phyloP scores from a whole-genome alignment of 148 eudicot genomes.

The Camellia sinensis region DNA sequence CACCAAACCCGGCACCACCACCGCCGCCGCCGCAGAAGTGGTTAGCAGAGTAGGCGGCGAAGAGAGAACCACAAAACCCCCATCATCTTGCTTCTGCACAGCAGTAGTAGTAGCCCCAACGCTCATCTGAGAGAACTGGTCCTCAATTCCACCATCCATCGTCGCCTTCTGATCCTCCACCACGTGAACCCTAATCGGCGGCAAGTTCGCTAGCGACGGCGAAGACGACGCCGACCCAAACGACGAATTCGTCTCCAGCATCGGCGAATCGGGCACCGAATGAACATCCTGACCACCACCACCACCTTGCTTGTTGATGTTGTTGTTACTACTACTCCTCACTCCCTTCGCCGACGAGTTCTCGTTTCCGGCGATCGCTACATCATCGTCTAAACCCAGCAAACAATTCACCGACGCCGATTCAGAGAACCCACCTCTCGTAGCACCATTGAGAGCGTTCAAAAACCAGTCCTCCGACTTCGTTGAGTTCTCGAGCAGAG shows the following conservation, averaged over 20 bases:
- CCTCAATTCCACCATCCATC: constrained; percentile 18
- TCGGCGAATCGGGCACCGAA: constrained; percentile 79
- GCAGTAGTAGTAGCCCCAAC: background rate
- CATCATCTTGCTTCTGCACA: constrained; percentile 21
- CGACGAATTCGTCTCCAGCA: constrained; percentile 61
- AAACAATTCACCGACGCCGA: constrained; percentile 59
- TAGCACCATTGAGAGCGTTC: constrained; percentile 54
- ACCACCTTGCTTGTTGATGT: constrained; percentile 26
- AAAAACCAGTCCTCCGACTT: constrained; percentile 82
- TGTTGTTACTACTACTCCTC: constrained; percentile 14
- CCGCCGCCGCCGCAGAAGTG: background rate
- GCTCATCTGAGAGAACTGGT: constrained; percentile 24
- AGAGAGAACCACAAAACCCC: constrained; percentile 19
- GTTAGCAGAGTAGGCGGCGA: constrained; percentile 6
- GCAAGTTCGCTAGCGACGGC: constrained; percentile 62
- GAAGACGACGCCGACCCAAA: constrained; percentile 72
- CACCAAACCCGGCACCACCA: background rate
- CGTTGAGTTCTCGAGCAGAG: constrained; percentile 43
- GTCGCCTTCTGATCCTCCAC: constrained; percentile 41
- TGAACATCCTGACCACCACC: constrained; percentile 50
- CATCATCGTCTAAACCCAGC: constrained; percentile 54
- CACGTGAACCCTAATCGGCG: constrained; percentile 67
- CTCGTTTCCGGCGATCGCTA: constrained; percentile 19
- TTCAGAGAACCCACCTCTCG: constrained; percentile 43
- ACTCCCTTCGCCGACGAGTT: constrained; percentile 17